These are phyloP conservation scores for Nasturtium officinale DNA, from an alignment of 345 rosid species.

Conservation along the genomic window DNA sequence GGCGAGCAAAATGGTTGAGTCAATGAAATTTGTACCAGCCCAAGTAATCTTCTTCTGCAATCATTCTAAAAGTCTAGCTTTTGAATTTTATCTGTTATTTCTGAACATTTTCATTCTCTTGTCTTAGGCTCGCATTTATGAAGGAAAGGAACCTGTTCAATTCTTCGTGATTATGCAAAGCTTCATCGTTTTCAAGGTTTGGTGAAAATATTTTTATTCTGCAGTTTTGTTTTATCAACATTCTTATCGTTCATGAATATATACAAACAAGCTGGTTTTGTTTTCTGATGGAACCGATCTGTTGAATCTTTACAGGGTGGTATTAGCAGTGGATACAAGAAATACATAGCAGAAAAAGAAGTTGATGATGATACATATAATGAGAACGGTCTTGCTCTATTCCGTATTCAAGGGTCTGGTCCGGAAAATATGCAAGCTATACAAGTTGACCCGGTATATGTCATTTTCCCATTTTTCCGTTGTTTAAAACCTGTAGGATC, in stretches of 20 bases:
- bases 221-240: constrained; percentile 1
- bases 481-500: constrained; percentile 10
- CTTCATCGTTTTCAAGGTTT: constrained; percentile 86
- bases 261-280: neutral
- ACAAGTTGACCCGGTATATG: constrained; percentile 89
- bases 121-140: constrained; percentile 80
- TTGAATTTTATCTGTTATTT: constrained; percentile 19
- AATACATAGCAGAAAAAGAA: constrained; percentile 68
- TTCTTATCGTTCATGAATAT: neutral
- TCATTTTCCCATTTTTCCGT: neutral
- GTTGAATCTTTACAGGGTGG: constrained; percentile 62
- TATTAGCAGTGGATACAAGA: constrained; percentile 84
- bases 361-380: constrained; percentile 74
- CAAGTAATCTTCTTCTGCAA: constrained; percentile 58
- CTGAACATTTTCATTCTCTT: constrained; percentile 33
- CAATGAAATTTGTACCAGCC: constrained; percentile 77
- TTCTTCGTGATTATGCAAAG: constrained; percentile 90
- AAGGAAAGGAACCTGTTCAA: constrained; percentile 92
- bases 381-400: constrained; percentile 80
- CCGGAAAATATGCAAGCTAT: constrained; percentile 98
- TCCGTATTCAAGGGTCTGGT: constrained; percentile 96
- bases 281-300: neutral
- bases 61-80: constrained; percentile 8
- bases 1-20: constrained; percentile 88
- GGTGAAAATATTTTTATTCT: constrained; percentile 29